These are phyloP conservation scores for Teunomyces gatunensis DNA, from an alignment of 805 yeast genomes.

Conservation along the genomic window DNA sequence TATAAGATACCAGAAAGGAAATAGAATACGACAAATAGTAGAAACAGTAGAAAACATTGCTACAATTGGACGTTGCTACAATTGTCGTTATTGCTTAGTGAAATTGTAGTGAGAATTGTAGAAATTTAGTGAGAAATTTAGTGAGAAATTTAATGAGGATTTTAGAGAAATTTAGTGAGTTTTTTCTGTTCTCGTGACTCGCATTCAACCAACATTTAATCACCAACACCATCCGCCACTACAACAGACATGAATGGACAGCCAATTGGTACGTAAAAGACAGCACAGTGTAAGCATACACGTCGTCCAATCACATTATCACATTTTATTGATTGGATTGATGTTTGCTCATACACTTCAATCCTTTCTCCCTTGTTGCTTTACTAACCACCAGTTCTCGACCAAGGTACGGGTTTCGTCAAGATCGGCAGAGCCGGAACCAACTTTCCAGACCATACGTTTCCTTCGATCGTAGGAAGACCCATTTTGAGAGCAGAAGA, in stretches of 20 bases:
- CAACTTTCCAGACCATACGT: constrained; percentile 94
- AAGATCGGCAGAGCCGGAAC: constrained; percentile 96
- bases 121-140: too few relatives aligned
- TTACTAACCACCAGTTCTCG: constrained; percentile 60
- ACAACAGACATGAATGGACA: constrained; percentile 20
- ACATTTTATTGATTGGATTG: neutral
- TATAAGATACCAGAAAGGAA: constrained; percentile 28
- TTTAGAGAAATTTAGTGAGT: too few relatives aligned
- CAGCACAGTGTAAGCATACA: neutral
- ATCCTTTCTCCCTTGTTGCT: neutral
- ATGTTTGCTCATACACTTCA: neutral
- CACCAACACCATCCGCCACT: constrained; percentile 4
- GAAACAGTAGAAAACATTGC: too few relatives aligned
- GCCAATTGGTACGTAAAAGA: constrained; percentile 29
- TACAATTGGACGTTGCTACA: too few relatives aligned
- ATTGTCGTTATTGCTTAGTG: too few relatives aligned
- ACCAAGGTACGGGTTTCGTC: constrained; percentile 98
- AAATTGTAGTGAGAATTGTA: too few relatives aligned
- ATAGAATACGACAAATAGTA: neutral
- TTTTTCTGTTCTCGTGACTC: neutral
- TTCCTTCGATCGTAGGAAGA: constrained; percentile 96
- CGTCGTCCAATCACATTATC: neutral
- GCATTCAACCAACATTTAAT: neutral
- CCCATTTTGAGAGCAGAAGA: constrained; percentile 98
- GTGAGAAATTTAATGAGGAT: too few relatives aligned